Conservation (phyloP, 148 eudicot genomes). For the Suaeda aralocaspica region DNA sequence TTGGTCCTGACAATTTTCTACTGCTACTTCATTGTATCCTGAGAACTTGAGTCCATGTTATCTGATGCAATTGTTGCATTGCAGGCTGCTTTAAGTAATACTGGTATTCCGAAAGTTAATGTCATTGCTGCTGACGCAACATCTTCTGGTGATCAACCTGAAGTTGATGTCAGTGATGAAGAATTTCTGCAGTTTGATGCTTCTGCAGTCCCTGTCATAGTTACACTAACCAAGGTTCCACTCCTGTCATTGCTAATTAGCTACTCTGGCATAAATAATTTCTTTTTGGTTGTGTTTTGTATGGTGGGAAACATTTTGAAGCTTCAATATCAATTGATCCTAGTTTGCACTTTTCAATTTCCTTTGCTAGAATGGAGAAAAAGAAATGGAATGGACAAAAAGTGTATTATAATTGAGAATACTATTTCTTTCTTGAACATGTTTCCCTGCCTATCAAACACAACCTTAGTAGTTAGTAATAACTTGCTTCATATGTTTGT, state of each 20-base stretch:
- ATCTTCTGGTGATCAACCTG: constrained; percentile 69
- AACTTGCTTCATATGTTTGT: too few species aligned
- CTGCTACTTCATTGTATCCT: not conserved
- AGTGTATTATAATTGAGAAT: too few species aligned
- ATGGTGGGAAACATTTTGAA: not conserved
- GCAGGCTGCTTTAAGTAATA: constrained; percentile 88
- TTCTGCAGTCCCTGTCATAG: constrained; percentile 70
- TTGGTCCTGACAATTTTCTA: not conserved
- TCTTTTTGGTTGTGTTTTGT: not conserved
- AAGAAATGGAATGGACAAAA: too few species aligned
- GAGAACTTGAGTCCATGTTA: not conserved
- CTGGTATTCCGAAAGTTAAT: constrained; percentile 74
- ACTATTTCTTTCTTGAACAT: too few species aligned
- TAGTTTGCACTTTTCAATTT: too few species aligned
- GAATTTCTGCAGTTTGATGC: constrained; percentile 87
- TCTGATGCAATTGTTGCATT: not conserved
- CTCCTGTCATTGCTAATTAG: not conserved
- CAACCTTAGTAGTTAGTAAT: too few species aligned
- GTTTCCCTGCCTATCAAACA: too few species aligned
- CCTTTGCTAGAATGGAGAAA: too few species aligned
- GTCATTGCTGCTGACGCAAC: constrained; percentile 48
- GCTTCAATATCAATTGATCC: too few species aligned
- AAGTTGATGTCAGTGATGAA: constrained; percentile 85
- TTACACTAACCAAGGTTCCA: constrained; percentile 78
- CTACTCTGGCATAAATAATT: not conserved